Evolutionary conservation across 2,329 filamentous ascomycete species (phyloP).

Genomic region (Ophiostoma angusticollis): DNA sequence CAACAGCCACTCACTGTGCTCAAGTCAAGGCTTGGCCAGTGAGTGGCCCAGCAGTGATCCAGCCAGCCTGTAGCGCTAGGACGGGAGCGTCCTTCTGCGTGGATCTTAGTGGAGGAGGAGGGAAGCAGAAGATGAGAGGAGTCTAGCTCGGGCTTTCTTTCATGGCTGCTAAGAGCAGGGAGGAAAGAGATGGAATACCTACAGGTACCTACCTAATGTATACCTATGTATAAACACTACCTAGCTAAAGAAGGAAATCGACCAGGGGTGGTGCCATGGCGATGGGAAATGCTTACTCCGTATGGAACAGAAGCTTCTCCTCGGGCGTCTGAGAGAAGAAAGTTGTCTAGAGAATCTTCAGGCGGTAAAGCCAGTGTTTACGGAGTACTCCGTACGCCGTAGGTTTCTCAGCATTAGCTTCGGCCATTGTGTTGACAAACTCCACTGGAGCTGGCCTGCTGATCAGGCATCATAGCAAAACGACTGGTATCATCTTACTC

Average conservation of each 20-base stretch:
- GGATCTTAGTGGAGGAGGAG: background rate
- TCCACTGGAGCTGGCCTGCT: background rate
- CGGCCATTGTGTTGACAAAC: background rate
- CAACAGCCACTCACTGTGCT: slow-evolving; percentile 27
- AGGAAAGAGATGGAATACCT: background rate
- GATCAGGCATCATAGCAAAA: too few relatives aligned
- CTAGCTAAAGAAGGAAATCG: too few relatives aligned
- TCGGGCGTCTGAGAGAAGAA: too few relatives aligned
- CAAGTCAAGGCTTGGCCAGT: slow-evolving; percentile 22
- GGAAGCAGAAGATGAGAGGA: background rate
- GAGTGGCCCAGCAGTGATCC: slow-evolving; percentile 22
- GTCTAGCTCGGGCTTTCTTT: background rate
- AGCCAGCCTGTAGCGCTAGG: slow-evolving; percentile 22
- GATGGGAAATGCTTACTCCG: too few relatives aligned
- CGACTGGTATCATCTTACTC: too few relatives aligned
- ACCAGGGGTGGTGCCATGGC: too few relatives aligned
- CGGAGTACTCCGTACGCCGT: background rate
- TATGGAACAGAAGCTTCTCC: too few relatives aligned
- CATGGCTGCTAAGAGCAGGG: too few relatives aligned
- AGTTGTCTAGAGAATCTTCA: too few relatives aligned
- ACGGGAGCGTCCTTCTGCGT: slow-evolving; percentile 4
- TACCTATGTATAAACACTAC: too few relatives aligned
- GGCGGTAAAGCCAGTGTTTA: too few relatives aligned
- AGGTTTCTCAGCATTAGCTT: background rate
- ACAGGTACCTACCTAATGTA: too few relatives aligned